Conservation (phyloP, 306 rosid genomes). For the Carpinus viminea region DNA sequence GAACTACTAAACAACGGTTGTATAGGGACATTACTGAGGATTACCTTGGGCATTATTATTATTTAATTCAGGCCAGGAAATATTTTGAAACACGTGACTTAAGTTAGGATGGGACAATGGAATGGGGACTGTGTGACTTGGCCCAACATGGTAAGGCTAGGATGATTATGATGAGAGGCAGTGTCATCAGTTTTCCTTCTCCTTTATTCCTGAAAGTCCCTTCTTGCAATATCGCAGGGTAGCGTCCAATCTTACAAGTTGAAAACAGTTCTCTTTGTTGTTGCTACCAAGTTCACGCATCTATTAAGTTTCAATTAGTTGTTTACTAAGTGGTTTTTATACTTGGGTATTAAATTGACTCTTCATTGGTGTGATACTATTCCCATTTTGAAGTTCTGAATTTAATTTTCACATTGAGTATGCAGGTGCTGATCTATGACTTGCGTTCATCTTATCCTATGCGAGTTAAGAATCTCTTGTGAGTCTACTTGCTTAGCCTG, state of each 20-base stretch:
- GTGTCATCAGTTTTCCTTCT: not conserved
- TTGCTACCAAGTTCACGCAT: not conserved
- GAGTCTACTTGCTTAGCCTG: conserved; percentile 39
- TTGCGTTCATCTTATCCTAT: conserved; percentile 79
- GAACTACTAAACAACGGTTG: not conserved
- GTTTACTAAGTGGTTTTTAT: not conserved
- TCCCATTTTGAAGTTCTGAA: not conserved
- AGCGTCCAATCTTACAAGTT: not conserved
- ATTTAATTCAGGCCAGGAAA: not conserved
- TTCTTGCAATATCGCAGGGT: not conserved
- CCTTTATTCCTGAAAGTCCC: not conserved
- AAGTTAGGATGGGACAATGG: not conserved
- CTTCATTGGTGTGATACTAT: not conserved
- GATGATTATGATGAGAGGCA: not conserved
- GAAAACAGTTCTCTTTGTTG: not conserved
- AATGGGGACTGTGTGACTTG: not conserved
- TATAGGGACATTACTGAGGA: not conserved
- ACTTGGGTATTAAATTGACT: not conserved
- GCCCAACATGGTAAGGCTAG: conserved; percentile 8
- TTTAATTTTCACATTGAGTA: conserved; percentile 7
- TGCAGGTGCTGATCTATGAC: conserved; percentile 91
- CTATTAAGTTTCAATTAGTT: not conserved
- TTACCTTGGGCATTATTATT: not conserved
- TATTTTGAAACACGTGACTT: not conserved
- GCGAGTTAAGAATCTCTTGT: conserved; percentile 82